These are phyloP conservation scores for Sugiyamaella pinicola DNA, from an alignment of 1,139 yeast species.

Conservation along the genomic window DNA sequence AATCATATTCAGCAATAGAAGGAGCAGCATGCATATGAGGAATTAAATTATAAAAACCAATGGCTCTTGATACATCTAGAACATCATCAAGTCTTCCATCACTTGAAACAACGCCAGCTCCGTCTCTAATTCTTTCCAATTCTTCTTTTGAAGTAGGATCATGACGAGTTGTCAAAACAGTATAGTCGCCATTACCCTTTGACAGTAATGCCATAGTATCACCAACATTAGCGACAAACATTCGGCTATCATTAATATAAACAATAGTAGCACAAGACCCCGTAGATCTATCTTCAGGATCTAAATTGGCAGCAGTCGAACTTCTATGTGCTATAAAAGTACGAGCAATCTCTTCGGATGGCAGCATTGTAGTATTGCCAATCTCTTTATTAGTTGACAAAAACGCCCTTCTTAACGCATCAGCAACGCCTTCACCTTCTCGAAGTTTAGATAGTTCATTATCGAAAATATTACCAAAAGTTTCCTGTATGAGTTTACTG, in stretches of 20 bases:
- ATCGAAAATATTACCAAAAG: slow-evolving; percentile 63
- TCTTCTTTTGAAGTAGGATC: slow-evolving; percentile 81
- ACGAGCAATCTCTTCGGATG: slow-evolving; percentile 40
- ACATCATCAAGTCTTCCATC: slow-evolving; percentile 86
- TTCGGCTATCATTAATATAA: slow-evolving; percentile 67
- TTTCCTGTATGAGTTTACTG: slow-evolving; percentile 72
- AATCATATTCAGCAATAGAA: slow-evolving; percentile 60
- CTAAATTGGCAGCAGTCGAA: slow-evolving; percentile 40
- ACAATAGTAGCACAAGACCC: slow-evolving; percentile 87
- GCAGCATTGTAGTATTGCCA: slow-evolving; percentile 49
- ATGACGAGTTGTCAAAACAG: slow-evolving; percentile 73
- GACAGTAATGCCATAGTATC: slow-evolving; percentile 84
- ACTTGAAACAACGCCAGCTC: slow-evolving; percentile 88
- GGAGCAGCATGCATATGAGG: slow-evolving; percentile 95
- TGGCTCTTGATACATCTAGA: slow-evolving; percentile 83
- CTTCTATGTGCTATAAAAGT: slow-evolving; percentile 41
- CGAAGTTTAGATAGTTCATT: slow-evolving; percentile 61
- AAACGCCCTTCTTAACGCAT: slow-evolving; percentile 81
- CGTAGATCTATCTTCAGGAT: slow-evolving; percentile 65
- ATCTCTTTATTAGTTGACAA: slow-evolving; percentile 79
- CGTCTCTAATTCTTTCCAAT: slow-evolving; percentile 82
- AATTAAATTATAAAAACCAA: slow-evolving; percentile 81
- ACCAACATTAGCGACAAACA: slow-evolving; percentile 88
- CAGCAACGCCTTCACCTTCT: slow-evolving; percentile 49
- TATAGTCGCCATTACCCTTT: slow-evolving; percentile 77